A percentile compares a stretch with the other conserved stretches of the same genome.
phyloP scores from a whole-genome alignment of 306 rosid genomes.

The Trifolium repens region DNA sequence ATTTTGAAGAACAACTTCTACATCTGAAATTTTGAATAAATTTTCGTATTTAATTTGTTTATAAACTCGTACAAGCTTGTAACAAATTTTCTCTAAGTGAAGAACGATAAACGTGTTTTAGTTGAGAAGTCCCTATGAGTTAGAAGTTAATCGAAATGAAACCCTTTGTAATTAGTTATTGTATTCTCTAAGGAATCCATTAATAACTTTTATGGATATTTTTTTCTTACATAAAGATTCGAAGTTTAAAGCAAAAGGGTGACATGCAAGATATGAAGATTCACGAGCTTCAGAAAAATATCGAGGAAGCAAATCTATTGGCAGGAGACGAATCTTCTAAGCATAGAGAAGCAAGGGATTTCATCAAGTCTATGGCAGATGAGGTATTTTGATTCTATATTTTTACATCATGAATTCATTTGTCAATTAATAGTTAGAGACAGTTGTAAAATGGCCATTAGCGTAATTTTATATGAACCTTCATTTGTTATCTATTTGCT shows the following conservation, averaged over 20 bases:
- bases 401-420: neutral
- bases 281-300: conserved; percentile 55
- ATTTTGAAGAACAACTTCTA: neutral
- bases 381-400: conserved; percentile 61
- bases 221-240: conserved; percentile 56
- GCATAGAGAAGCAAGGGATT: conserved; percentile 54
- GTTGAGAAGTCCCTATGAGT: neutral
- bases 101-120: conserved; percentile 2
- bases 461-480: neutral
- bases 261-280: conserved; percentile 69
- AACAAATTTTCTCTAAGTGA: neutral
- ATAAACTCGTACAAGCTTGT: neutral
- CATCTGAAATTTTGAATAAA: neutral
- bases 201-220: conserved; percentile 34
- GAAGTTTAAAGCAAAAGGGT: conserved; percentile 60
- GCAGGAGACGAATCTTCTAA: conserved; percentile 65
- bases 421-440: too few relatives aligned
- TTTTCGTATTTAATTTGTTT: neutral
- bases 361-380: conserved; percentile 62
- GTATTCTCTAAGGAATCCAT: conserved; percentile 12
- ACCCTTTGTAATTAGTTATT: neutral
- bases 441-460: too few relatives aligned
- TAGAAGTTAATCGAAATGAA: neutral
- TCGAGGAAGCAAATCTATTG: conserved; percentile 53
- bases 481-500: conserved; percentile 21